A percentile compares a stretch with the other conserved stretches of the same genome.
Evolutionary conservation across 1,284 basidiomycete species (phyloP).

Genomic region (Dichomitus squalens): DNA sequence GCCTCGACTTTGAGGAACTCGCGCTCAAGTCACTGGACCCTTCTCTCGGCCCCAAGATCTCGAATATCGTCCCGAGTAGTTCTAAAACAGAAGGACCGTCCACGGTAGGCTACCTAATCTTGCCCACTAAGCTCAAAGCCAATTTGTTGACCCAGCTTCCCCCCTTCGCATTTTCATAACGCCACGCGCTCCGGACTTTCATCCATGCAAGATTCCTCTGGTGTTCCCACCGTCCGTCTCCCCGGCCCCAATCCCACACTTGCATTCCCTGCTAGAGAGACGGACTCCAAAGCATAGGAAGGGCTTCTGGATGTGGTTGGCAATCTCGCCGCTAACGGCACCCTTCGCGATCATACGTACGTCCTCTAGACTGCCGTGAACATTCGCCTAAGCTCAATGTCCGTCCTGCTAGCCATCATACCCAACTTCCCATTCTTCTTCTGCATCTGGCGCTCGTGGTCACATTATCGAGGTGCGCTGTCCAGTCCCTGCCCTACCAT

Average conservation of each 20-base stretch:
- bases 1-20: conserved; percentile 77
- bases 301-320: conserved; percentile 66
- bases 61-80: conserved; percentile 23
- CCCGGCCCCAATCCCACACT: conserved; percentile 52
- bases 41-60: conserved; percentile 54
- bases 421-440: conserved; percentile 86
- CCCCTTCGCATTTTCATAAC: background rate
- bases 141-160: conserved; percentile 24
- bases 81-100: conserved; percentile 13
- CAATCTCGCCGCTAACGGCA: conserved; percentile 65
- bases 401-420: conserved; percentile 58
- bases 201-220: conserved; percentile 58
- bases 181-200: background rate
- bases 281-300: conserved; percentile 65
- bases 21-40: conserved; percentile 71
- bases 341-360: conserved; percentile 76
- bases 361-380: conserved; percentile 35
- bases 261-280: conserved; percentile 51
- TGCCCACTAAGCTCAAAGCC: background rate
- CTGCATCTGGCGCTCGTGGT: conserved; percentile 82
- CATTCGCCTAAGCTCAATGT: too few relatives aligned
- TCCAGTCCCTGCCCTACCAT: background rate
- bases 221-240: conserved; percentile 64
- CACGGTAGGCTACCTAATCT: conserved; percentile 21
- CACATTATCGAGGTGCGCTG: conserved; percentile 71